phyloP scores from a whole-genome alignment of 352 stramenopile genomes.

The Peronospora belbahrii region DNA sequence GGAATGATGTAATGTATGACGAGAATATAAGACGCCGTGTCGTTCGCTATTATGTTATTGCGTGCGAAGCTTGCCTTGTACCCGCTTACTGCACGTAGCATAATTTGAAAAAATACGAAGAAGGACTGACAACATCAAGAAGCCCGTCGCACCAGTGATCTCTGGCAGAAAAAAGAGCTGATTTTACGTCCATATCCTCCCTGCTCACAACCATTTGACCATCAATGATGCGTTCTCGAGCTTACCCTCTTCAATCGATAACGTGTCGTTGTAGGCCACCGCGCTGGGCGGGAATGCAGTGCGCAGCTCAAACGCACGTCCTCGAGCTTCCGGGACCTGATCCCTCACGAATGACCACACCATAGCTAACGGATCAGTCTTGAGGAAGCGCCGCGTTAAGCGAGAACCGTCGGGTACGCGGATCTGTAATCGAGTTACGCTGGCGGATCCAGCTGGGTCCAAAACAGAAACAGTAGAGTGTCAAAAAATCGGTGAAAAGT shows the following conservation, averaged over 20 bases:
- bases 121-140: background rate
- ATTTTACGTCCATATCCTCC: background rate
- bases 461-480: slow-evolving; percentile 4
- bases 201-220: slow-evolving; percentile 55
- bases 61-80: slow-evolving; percentile 1
- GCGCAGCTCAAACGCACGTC: slow-evolving; percentile 64
- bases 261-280: slow-evolving; percentile 42
- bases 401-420: slow-evolving; percentile 54
- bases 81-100: background rate
- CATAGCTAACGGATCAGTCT: slow-evolving; percentile 52
- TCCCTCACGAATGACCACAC: slow-evolving; percentile 69
- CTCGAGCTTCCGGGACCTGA: slow-evolving; percentile 61
- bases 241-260: slow-evolving; percentile 53
- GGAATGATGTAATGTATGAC: background rate
- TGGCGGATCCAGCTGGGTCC: slow-evolving; percentile 33
- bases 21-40: slow-evolving; percentile 10
- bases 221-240: slow-evolving; percentile 73
- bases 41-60: slow-evolving; percentile 13
- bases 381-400: slow-evolving; percentile 65
- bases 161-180: slow-evolving; percentile 3
- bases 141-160: background rate
- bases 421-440: slow-evolving; percentile 64
- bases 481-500: slow-evolving; percentile 2
- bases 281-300: slow-evolving; percentile 52
- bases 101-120: background rate